A percentile compares a stretch with the other conserved stretches of the same genome.
Conservation (phyloP, 1,284 basidiomycete species). For the Ustilago xerochloae region DNA sequence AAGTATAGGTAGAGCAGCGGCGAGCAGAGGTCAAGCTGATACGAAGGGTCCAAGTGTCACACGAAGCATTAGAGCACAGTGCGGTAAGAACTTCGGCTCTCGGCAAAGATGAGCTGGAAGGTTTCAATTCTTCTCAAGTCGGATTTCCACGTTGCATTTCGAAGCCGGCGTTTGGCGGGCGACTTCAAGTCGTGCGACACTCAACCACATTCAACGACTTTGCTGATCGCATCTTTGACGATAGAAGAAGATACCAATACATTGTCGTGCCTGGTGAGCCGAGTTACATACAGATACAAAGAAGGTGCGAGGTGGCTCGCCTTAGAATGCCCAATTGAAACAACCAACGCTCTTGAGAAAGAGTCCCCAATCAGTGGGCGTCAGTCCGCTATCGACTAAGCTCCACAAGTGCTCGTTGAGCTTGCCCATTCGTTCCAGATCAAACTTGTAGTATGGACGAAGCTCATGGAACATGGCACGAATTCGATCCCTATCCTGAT, state of each 20-base stretch:
- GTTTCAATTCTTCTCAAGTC: conserved; percentile 20
- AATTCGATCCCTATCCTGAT: conserved; percentile 33
- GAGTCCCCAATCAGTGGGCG: conserved; percentile 39
- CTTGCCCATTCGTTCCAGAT: conserved; percentile 41
- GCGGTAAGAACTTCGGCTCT: conserved; percentile 7
- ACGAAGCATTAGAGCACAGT: background rate
- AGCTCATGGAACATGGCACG: conserved; percentile 40
- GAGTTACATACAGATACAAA: background rate
- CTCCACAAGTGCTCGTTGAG: conserved; percentile 46
- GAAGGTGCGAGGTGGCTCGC: background rate
- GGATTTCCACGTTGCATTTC: background rate
- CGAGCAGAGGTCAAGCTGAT: background rate
- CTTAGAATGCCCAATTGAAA: conserved; percentile 48
- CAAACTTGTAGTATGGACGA: conserved; percentile 48
- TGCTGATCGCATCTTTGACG: too few species aligned
- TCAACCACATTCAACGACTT: too few species aligned
- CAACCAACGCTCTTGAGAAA: conserved; percentile 49
- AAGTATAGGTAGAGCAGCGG: background rate
- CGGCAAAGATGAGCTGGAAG: conserved; percentile 39
- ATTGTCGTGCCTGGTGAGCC: background rate
- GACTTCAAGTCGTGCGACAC: conserved; percentile 19
- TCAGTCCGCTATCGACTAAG: conserved; percentile 39
- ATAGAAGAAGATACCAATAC: background rate
- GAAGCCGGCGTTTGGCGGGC: background rate
- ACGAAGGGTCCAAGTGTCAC: conserved; percentile 14